Evolutionary conservation across 129 eudicot species (phyloP), one percentile per base, ranked within the genome.

Genomic region (Lactuca saligna): DNA sequence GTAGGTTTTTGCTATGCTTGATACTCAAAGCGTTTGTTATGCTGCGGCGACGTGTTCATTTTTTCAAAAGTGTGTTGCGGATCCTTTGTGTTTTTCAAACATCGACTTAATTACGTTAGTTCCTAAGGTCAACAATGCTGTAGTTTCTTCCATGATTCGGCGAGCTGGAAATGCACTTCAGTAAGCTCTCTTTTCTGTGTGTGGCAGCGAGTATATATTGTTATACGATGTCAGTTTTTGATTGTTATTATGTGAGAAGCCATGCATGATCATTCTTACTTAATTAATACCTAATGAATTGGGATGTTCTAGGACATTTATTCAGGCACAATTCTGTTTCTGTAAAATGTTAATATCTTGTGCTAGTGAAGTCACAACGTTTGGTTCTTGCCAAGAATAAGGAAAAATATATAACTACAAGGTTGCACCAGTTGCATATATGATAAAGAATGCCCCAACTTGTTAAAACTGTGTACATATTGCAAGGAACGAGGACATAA

Each of bases 1-100:
- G 71, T 73, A 86, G 96, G 85, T 89, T 29, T 86, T 89, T 51
- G 79, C 91, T 5, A 65, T 82, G 88, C 84, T 86, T 50, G 93
- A 89, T 72, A 86, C 86, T 4, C 86, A 86, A 72, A 86, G 86
- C 46, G 75, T 86, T 14, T 86, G 82, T 54, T 67, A 82, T 69
- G 88, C 85, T 20, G 94, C 90, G 7, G 94, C 90, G 41, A 57
- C 96, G 8, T 86, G 96, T 64, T 76, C 88, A 15, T 83, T 84
- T 51, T 89, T 89, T 38, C 82, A 68, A 31, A 89, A 86, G 83
- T 86, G 90, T 78, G 84, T 90, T 31, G 65, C 49, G 33, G 96
- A 89, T 72, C 94, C 90, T 59, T 42, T 68, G 60, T 89, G 96
- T 77, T 86, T 68, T 80, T 68, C 88, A 34, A 33, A 77, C 57